Base-by-base conservation (phyloP, 345 rosid genomes). In the Citrus sinensis region DNA sequence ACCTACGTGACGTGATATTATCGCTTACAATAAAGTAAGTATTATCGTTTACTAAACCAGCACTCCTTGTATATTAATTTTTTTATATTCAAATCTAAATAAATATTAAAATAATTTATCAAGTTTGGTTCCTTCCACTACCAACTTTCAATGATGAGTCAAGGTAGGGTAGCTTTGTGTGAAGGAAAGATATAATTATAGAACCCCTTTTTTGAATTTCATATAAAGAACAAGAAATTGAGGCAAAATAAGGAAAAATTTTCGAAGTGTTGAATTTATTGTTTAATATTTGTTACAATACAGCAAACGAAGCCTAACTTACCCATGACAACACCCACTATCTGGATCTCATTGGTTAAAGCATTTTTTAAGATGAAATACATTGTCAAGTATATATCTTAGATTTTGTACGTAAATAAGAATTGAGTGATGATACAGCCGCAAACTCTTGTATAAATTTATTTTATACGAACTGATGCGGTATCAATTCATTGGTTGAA, bases 21-120 rank as follows among this genome's bases (percentile, higher is more conserved):
- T 42, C 1, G 4, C 1, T 42, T 11, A 42, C 2, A 42, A 42
- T 42, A 42, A 42, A 0, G 0, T 2, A 9, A 42, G 0, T 4
- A 11, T 0, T 10, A 4, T 42, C 4, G 49, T 13, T 0, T 2
- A 42, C 16, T 42, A 10, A 11, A 0, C 3, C 0, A 42, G 1
- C 0, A 42, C 4, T 42, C 4, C 0, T 27, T 5, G 6, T 0
- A 4, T 30, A 8, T 6, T 1, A 30, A 29, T 63, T 20, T 6
- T 34, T 35, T 30, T 16, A 29, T 16, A 63, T 30, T 19, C 2
- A 29, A 14, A 63, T 30, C n/a, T 16, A 25, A 61, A 61, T 62
- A 62, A 27, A 3, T 24, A 25, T 25, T 25, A 62, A 29, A 51
- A 51, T 51, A 51, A 62, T 29, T 29, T 4, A 9, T 22, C 6